A percentile compares a stretch with the other conserved stretches of the same genome.
Conservation (phyloP, 495 filamentous ascomycete species). For the Penicillium odoratum region DNA sequence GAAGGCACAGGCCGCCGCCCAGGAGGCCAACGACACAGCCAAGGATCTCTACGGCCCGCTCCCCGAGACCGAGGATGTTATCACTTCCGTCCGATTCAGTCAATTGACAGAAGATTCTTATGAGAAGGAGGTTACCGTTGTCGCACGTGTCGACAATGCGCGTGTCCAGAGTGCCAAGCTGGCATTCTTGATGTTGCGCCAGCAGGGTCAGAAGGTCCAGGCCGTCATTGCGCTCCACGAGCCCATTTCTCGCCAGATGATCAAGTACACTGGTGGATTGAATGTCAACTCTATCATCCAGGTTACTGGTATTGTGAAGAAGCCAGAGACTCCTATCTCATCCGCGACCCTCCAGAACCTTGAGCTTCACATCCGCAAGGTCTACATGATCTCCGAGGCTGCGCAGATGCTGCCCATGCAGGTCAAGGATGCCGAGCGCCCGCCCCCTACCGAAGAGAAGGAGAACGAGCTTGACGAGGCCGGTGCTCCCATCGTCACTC, state of each 20-base stretch:
- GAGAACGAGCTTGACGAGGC: conserved; percentile 49
- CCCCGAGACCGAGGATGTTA: conserved; percentile 41
- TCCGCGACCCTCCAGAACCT: conserved; percentile 73
- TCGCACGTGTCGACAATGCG: conserved; percentile 83
- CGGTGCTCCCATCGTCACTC: conserved; percentile 63
- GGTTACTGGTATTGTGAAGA: conserved; percentile 73
- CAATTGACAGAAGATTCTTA: conserved; percentile 57
- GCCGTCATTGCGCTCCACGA: conserved; percentile 63
- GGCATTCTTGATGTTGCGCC: conserved; percentile 85
- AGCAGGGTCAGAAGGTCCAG: conserved; percentile 80
- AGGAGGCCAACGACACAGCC: conserved; percentile 65
- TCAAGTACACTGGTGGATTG: conserved; percentile 81
- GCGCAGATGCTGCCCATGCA: conserved; percentile 70
- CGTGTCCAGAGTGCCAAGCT: conserved; percentile 88
- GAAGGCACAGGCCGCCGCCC: conserved; percentile 48
- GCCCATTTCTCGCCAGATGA: conserved; percentile 70
- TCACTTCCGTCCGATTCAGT: conserved; percentile 37
- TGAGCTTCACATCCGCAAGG: conserved; percentile 76
- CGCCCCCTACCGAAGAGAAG: conserved; percentile 48
- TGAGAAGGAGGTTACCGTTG: conserved; percentile 74
- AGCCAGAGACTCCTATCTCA: conserved; percentile 72
- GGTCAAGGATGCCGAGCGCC: conserved; percentile 60
- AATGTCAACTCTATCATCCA: conserved; percentile 79
- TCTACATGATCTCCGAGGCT: conserved; percentile 72
- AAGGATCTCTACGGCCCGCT: conserved; percentile 66